Percentiles rank a stretch among this genome's conserved stretches.
Conservation (phyloP, 1,284 basidiomycete species). For the Coniferiporia weirii region DNA sequence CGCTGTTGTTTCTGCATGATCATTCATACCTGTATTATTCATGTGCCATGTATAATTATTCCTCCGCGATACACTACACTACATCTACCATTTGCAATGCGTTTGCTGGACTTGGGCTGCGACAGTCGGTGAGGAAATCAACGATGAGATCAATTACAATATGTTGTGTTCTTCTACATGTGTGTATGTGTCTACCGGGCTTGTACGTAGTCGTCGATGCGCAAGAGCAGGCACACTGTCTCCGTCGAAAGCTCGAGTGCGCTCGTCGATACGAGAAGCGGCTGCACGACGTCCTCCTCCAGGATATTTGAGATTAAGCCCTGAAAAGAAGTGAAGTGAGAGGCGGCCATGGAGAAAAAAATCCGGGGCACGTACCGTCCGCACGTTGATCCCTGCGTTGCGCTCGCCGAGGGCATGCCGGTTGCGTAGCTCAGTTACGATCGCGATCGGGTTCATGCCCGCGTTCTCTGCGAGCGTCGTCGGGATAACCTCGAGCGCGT, state of each 20-base stretch:
- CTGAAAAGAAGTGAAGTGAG: constrained; percentile 34
- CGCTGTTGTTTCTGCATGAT: constrained; percentile 1
- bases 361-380: constrained; percentile 58
- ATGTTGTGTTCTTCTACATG: background rate
- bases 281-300: constrained; percentile 97
- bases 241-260: constrained; percentile 95
- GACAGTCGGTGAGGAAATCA: background rate
- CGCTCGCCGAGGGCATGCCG: constrained; percentile 92
- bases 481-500: constrained; percentile 97
- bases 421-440: constrained; percentile 97
- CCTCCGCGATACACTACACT: background rate
- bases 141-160: background rate
- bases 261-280: constrained; percentile 91
- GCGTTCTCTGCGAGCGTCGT: constrained; percentile 98
- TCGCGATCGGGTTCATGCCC: constrained; percentile 95
- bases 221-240: constrained; percentile 93
- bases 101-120: background rate
- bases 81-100: background rate
- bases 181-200: constrained; percentile 40
- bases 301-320: constrained; percentile 95
- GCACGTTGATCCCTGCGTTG: constrained; percentile 97
- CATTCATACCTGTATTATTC: background rate
- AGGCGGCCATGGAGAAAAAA: background rate
- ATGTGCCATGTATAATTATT: background rate
- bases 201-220: constrained; percentile 96